Conservation (phyloP, 495 filamentous ascomycete species). For the Penicillium psychrofluorescens region DNA sequence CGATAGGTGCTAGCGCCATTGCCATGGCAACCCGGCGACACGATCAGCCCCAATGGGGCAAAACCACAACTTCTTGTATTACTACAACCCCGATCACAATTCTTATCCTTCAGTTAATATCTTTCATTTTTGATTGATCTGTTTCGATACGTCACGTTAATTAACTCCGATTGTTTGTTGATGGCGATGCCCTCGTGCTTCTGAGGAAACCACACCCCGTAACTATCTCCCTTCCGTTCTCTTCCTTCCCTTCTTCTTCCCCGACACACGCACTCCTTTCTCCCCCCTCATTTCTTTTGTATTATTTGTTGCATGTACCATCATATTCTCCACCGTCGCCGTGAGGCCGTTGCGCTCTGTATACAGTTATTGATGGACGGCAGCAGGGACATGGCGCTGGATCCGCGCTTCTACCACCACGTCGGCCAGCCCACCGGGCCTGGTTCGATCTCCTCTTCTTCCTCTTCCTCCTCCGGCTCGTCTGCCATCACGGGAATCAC, state of each 20-base stretch:
- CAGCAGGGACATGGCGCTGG: conserved; percentile 48
- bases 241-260: conserved; percentile 1
- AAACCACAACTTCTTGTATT: no score
- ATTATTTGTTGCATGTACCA: conserved; percentile 36
- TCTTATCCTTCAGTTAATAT: conserved; percentile 7
- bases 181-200: no score
- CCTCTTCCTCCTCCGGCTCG: conserved; percentile 49
- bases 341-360: conserved; percentile 37
- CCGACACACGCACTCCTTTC: neutral
- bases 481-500: conserved; percentile 50
- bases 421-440: conserved; percentile 32
- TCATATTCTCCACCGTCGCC: conserved; percentile 31
- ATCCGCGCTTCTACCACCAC: conserved; percentile 48
- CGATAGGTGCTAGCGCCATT: conserved; percentile 5
- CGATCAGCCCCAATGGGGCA: neutral
- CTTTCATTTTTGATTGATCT: conserved; percentile 2
- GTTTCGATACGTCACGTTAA: neutral
- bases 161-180: no score
- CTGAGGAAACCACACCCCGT: no score
- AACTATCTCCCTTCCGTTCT: neutral
- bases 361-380: conserved; percentile 41
- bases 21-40: conserved; percentile 18
- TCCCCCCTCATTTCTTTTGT: conserved; percentile 8
- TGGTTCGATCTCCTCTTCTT: conserved; percentile 47
- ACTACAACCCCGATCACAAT: no score